Conservation (phyloP, 768 basidiomycete species). For the Tricholoma sp. region DNA sequence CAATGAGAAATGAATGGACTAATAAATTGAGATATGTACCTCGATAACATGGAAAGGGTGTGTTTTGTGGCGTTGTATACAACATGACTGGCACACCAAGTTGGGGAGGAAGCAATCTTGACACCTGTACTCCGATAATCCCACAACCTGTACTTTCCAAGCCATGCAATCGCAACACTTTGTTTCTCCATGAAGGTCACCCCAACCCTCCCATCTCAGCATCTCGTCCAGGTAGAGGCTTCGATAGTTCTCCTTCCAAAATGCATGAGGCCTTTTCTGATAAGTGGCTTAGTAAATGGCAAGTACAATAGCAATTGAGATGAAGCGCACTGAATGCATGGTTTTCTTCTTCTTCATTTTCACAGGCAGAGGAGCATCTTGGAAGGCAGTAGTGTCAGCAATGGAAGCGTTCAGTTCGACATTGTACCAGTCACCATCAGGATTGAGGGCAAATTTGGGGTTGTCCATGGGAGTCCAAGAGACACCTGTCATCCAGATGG, state of each 20-base stretch:
- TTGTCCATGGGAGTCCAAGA: conserved; percentile 1
- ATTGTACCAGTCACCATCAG: conserved; percentile 5
- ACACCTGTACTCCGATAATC: conserved; percentile 3
- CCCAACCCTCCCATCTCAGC: conserved; percentile 5
- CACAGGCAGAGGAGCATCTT: neutral
- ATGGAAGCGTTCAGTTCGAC: neutral
- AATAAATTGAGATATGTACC: neutral
- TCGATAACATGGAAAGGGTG: neutral
- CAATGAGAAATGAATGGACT: neutral
- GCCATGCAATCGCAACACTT: conserved; percentile 10
- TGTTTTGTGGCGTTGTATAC: neutral
- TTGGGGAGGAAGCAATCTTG: conserved; percentile 6
- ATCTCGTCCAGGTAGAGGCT: conserved; percentile 2
- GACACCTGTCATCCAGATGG: neutral
- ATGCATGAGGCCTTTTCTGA: neutral
- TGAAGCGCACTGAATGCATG: neutral
- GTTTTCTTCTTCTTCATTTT: conserved; percentile 3
- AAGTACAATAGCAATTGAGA: neutral
- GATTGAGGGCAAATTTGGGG: conserved; percentile 5
- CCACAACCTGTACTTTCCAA: neutral
- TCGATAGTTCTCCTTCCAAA: conserved; percentile 6
- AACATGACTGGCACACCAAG: conserved; percentile 4
- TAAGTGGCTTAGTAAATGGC: neutral
- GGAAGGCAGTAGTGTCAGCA: neutral
- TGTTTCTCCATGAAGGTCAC: conserved; percentile 1